Percentiles rank a stretch among this genome's conserved stretches.
Evolutionary conservation across 257 asterid species (phyloP).

Genomic region (Striga asiatica): DNA sequence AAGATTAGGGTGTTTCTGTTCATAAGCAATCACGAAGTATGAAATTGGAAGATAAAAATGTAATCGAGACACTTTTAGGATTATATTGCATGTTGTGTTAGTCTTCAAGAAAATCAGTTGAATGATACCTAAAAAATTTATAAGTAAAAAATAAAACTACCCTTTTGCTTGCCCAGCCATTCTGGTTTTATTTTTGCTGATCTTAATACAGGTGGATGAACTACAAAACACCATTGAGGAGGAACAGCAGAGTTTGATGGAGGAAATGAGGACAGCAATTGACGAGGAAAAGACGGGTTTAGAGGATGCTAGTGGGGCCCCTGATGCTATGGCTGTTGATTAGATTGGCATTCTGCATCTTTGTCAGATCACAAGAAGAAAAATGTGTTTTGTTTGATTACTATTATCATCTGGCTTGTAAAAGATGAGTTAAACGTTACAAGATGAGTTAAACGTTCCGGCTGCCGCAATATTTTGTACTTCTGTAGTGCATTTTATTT

Average conservation of each 20-base stretch:
- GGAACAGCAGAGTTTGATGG: slow-evolving; percentile 67
- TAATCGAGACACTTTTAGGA: neutral
- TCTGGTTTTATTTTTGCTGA: neutral
- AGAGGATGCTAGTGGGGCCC: slow-evolving; percentile 46
- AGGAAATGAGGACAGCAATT: slow-evolving; percentile 61
- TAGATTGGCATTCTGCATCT: too few relatives aligned
- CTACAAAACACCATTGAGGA: slow-evolving; percentile 87
- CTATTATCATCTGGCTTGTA: too few relatives aligned
- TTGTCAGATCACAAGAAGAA: too few relatives aligned
- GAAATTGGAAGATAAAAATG: too few relatives aligned
- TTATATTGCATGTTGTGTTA: neutral
- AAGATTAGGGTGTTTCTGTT: too few relatives aligned
- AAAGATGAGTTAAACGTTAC: neutral
- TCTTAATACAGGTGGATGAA: slow-evolving; percentile 74
- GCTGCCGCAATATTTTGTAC: neutral
- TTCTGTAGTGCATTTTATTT: neutral
- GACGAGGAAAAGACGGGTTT: slow-evolving; percentile 57
- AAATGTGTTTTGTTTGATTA: neutral
- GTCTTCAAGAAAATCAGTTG: neutral
- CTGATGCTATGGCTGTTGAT: slow-evolving; percentile 77
- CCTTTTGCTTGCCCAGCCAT: too few relatives aligned
- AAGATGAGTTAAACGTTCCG: neutral
- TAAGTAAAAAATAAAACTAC: too few relatives aligned
- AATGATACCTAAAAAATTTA: too few relatives aligned
- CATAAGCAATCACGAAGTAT: too few relatives aligned